Conservation (phyloP, 768 basidiomycete genomes). For the Termitomyces titanicus region DNA sequence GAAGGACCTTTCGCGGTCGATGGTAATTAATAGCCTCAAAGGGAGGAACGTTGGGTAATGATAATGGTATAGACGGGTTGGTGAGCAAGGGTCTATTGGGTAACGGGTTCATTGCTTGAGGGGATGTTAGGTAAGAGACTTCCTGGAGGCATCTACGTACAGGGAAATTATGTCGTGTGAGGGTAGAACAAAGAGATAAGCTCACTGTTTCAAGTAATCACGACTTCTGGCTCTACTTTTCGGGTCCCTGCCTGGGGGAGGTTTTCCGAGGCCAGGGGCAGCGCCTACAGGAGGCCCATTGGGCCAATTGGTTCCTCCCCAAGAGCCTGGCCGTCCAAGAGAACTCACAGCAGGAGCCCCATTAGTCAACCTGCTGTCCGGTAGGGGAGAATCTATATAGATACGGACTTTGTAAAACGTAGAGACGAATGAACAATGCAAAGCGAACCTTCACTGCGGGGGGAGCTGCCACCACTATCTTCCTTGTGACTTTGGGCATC, state of each 20-base stretch:
- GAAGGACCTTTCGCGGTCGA: slow-evolving; percentile 76
- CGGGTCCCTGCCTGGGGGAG: slow-evolving; percentile 84
- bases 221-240: slow-evolving; percentile 92
- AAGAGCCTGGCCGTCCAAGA: slow-evolving; percentile 51
- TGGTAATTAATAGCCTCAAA: slow-evolving; percentile 76
- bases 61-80: slow-evolving; percentile 59
- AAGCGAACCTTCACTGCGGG: slow-evolving; percentile 71
- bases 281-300: slow-evolving; percentile 43
- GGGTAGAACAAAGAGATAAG: slow-evolving; percentile 14
- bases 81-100: slow-evolving; percentile 79
- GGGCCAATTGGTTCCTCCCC: slow-evolving; percentile 48
- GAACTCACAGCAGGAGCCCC: slow-evolving; percentile 46
- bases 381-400: slow-evolving; percentile 65
- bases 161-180: slow-evolving; percentile 10
- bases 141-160: slow-evolving; percentile 85
- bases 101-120: slow-evolving; percentile 95
- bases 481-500: slow-evolving; percentile 72
- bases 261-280: slow-evolving; percentile 57
- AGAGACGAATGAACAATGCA: slow-evolving; percentile 1
- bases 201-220: slow-evolving; percentile 96
- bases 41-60: slow-evolving; percentile 67
- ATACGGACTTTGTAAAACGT: slow-evolving; percentile 3
- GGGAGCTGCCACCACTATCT: slow-evolving; percentile 79
- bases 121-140: slow-evolving; percentile 95
- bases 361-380: slow-evolving; percentile 64